A percentile compares a stretch with the other conserved stretches of the same genome.
Evolutionary conservation across 345 rosid genomes (phyloP).

Genomic region (Salix viminalis): DNA sequence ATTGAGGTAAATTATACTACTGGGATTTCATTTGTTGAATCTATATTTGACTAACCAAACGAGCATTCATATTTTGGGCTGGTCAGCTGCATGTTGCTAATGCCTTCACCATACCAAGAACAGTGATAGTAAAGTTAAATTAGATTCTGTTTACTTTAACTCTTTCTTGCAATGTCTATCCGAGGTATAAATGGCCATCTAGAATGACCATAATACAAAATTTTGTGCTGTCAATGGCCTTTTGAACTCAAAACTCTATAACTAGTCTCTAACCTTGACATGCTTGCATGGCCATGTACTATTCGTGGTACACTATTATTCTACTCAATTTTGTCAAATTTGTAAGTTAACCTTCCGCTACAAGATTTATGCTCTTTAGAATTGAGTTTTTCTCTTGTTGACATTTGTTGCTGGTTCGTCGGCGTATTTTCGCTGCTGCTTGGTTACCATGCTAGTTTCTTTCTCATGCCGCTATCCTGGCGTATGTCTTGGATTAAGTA

Average conservation of each 20-base stretch:
- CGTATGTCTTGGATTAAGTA: not conserved
- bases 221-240: no score
- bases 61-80: not conserved
- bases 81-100: not conserved
- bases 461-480: not conserved
- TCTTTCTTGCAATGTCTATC: no score
- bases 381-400: not conserved
- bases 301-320: no score
- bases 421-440: not conserved
- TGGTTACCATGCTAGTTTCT: not conserved
- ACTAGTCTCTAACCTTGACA: not conserved
- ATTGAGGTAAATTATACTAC: conserved; percentile 54
- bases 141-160: no score
- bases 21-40: not conserved
- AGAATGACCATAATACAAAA: no score
- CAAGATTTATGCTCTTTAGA: not conserved
- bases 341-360: not conserved
- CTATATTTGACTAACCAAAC: not conserved
- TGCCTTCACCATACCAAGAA: not conserved
- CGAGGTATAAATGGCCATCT: no score
- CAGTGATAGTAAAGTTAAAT: not conserved
- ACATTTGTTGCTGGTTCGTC: not conserved
- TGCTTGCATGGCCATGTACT: not conserved
- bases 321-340: not conserved
- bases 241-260: not conserved